Evolutionary conservation across 192 early-diverging fungal species (phyloP).

Genomic region (Coemansia sp.): DNA sequence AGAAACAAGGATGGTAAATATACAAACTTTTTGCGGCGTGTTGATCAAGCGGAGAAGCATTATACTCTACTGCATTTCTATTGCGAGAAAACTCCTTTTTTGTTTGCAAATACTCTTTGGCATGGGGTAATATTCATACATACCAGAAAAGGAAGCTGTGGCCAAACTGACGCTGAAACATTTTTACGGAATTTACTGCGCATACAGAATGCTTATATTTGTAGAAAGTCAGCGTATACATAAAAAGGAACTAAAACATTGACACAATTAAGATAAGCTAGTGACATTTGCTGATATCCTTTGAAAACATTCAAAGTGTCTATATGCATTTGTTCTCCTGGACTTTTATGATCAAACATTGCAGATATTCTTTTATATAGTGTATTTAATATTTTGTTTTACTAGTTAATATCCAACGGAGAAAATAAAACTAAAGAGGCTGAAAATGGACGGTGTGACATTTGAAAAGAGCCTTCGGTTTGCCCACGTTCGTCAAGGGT

Average conservation of each 20-base stretch:
- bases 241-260: not conserved
- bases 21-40: not conserved
- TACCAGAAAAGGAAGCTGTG: not conserved
- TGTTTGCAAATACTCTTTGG: not conserved
- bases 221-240: not conserved
- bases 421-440: not conserved
- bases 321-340: not conserved
- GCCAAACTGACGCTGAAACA: not conserved
- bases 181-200: not conserved
- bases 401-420: not conserved
- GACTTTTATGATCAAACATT: not conserved
- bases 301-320: not conserved
- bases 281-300: not conserved
- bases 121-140: not conserved
- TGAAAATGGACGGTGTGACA: not conserved
- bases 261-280: not conserved
- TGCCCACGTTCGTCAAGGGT: not conserved
- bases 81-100: not conserved
- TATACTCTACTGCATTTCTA: not conserved
- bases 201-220: not conserved
- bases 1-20: not conserved
- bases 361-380: not conserved
- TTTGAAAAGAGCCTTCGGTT: constrained; percentile 4
- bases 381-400: not conserved
- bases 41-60: not conserved